These are phyloP conservation scores for Psilocybe azurescens DNA, from an alignment of 768 basidiomycete genomes.

Conservation along the genomic window DNA sequence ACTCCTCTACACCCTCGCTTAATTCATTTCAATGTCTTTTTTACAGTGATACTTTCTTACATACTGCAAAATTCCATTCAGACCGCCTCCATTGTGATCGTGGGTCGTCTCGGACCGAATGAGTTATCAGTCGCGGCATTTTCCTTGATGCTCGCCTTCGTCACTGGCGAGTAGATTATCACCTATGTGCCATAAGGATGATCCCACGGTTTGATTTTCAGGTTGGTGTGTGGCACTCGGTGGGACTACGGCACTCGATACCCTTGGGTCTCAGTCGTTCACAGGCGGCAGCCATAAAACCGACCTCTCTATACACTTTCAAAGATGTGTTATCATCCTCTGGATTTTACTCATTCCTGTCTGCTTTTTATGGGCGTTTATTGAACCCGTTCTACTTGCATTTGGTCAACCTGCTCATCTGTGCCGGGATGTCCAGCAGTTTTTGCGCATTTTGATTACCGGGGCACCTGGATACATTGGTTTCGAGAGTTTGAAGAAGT, in stretches of 20 bases:
- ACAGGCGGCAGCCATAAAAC: constrained; percentile 64
- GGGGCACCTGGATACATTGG: constrained; percentile 78
- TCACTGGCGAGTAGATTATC: constrained; percentile 67
- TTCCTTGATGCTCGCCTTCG: constrained; percentile 78
- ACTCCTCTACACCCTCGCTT: background rate
- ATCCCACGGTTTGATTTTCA: constrained; percentile 55
- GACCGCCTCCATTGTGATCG: constrained; percentile 65
- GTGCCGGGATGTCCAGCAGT: constrained; percentile 64
- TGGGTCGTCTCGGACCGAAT: constrained; percentile 70
- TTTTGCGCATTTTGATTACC: constrained; percentile 66
- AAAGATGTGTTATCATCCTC: constrained; percentile 69
- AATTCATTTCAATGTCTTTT: background rate
- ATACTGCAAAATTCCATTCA: constrained; percentile 78
- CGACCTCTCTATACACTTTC: constrained; percentile 73
- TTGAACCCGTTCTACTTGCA: constrained; percentile 62
- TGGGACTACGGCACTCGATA: constrained; percentile 80
- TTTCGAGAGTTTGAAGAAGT: constrained; percentile 81
- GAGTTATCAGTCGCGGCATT: constrained; percentile 77
- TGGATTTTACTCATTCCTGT: constrained; percentile 71
- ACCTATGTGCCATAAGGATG: constrained; percentile 37
- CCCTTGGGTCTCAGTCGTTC: constrained; percentile 78
- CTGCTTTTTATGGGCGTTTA: constrained; percentile 64
- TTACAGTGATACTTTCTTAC: constrained; percentile 69
- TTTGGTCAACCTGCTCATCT: constrained; percentile 67
- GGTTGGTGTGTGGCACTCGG: constrained; percentile 82